phyloP scores from a whole-genome alignment of 306 rosid genomes.

The Quercus gilva region DNA sequence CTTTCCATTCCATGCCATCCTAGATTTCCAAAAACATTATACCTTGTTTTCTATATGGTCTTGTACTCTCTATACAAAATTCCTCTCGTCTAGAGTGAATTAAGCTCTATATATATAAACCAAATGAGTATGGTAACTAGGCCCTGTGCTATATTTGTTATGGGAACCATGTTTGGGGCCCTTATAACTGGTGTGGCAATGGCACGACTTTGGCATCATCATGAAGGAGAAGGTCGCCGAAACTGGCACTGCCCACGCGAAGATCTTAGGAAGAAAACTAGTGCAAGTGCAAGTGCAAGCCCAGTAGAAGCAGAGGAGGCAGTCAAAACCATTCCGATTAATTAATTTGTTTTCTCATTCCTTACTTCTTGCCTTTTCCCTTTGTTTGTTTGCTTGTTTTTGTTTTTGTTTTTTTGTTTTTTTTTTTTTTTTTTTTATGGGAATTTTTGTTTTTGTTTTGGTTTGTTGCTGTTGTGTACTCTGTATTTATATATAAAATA shows the following conservation, averaged over 20 bases:
- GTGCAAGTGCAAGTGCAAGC: neutral
- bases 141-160: constrained; percentile 25
- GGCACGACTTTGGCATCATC: constrained; percentile 7
- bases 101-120: neutral
- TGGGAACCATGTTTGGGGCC: constrained; percentile 49
- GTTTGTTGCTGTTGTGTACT: too few relatives aligned
- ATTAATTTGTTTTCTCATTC: neutral
- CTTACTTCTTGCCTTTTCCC: too few relatives aligned
- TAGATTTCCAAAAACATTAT: neutral
- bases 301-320: neutral
- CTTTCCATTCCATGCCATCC: neutral
- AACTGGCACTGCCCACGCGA: constrained; percentile 26
- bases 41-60: neutral
- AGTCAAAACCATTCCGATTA: neutral
- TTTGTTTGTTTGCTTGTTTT: too few relatives aligned
- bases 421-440: too few relatives aligned
- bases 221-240: neutral
- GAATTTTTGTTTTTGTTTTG: too few relatives aligned
- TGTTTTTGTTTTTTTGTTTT: too few relatives aligned
- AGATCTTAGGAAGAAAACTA: constrained; percentile 5
- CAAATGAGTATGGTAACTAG: constrained; percentile 1
- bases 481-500: too few relatives aligned
- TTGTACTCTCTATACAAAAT: neutral
- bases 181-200: constrained; percentile 15
- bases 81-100: neutral